Evolutionary conservation across 176 grass and related monocot species (phyloP).

Genomic region (Ensete glaucum): DNA sequence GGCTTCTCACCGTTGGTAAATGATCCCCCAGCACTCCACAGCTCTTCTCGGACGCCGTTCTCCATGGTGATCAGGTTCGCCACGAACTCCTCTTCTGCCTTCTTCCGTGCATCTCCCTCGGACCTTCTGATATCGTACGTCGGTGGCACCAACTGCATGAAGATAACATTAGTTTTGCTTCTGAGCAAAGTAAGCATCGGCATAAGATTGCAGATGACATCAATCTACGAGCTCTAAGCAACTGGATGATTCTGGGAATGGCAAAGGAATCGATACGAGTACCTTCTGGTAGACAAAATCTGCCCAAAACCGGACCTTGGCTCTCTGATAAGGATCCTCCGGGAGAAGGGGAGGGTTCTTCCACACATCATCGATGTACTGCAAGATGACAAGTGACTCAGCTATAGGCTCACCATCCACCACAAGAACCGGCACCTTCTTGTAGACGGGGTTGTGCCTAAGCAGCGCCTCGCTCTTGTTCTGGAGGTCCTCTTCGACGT

Average conservation of each 20-base stretch:
- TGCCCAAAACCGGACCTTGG: slow-evolving; percentile 32
- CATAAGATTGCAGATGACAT: no score
- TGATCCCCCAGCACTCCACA: slow-evolving; percentile 6
- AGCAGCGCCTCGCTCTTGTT: slow-evolving; percentile 42
- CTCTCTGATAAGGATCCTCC: slow-evolving; percentile 20
- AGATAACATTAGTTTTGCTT: no score
- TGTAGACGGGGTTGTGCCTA: slow-evolving; percentile 27
- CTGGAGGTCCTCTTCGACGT: slow-evolving; percentile 24
- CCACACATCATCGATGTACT: slow-evolving; percentile 31
- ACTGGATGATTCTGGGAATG: no score
- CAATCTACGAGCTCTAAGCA: no score
- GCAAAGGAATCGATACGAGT: no score
- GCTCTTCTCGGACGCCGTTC: slow-evolving; percentile 17
- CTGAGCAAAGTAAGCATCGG: no score
- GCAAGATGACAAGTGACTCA: slow-evolving; percentile 25
- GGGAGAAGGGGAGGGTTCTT: slow-evolving; percentile 19
- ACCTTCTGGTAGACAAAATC: slow-evolving; percentile 39
- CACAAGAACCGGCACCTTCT: slow-evolving; percentile 35
- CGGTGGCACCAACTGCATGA: not conserved
- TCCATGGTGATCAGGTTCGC: slow-evolving; percentile 7
- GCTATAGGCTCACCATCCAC: slow-evolving; percentile 27
- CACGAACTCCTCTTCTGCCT: slow-evolving; percentile 17
- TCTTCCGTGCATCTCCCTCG: slow-evolving; percentile 16
- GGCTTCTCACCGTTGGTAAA: slow-evolving; percentile 16
- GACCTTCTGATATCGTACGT: not conserved